A percentile compares a stretch with the other conserved stretches of the same genome.
phyloP scores from a whole-genome alignment of 768 basidiomycete species.

The Lactarius evosmus region DNA sequence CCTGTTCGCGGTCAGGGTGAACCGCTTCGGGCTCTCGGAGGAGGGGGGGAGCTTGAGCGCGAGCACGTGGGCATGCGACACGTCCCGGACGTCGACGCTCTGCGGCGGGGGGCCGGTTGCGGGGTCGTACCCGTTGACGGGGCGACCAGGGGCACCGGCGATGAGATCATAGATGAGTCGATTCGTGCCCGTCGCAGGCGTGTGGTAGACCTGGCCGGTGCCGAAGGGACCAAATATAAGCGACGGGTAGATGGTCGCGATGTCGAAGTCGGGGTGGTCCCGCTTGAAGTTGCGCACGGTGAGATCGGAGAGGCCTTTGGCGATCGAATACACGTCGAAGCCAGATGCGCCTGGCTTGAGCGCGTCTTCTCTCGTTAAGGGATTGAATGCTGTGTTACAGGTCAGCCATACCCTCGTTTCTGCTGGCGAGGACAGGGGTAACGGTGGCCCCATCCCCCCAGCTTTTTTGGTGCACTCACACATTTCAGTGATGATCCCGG shows the following conservation, averaged over 20 bases:
- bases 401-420: not conserved
- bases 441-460: too few relatives aligned
- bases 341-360: constrained; percentile 28
- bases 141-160: constrained; percentile 19
- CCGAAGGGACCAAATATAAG: constrained; percentile 33
- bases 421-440: constrained; percentile 14
- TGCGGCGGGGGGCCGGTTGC: constrained; percentile 24
- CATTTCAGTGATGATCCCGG: constrained; percentile 4
- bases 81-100: constrained; percentile 35
- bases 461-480: not conserved
- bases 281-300: constrained; percentile 31
- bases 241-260: constrained; percentile 34
- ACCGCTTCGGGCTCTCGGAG: constrained; percentile 23
- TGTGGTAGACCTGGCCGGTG: constrained; percentile 27
- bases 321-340: constrained; percentile 37
- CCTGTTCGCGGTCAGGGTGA: constrained; percentile 30
- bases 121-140: constrained; percentile 25
- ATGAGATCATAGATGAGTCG: constrained; percentile 31
- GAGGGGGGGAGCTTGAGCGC: constrained; percentile 26
- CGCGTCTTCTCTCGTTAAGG: constrained; percentile 35
- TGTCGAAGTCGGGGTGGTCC: constrained; percentile 31
- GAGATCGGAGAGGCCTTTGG: constrained; percentile 37
- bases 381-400: constrained; percentile 37
- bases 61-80: constrained; percentile 34
- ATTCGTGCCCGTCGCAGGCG: constrained; percentile 29